phyloP scores from a whole-genome alignment of 805 yeast species.

The Candida multigemmis region DNA sequence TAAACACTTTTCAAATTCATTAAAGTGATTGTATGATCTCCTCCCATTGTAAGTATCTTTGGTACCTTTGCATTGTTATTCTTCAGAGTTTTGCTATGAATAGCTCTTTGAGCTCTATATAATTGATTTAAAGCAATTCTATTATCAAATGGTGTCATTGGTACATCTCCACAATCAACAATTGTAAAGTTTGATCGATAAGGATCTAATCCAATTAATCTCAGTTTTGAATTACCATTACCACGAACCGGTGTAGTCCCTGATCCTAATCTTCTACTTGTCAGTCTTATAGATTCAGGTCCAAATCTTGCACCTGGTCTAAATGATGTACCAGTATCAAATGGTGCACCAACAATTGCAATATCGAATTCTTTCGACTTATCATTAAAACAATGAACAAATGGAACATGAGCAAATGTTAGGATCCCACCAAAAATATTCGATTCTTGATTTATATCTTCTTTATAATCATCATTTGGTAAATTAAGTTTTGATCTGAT shows the following conservation, averaged over 20 bases:
- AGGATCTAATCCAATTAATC: slow-evolving; percentile 39
- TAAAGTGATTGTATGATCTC: slow-evolving; percentile 51
- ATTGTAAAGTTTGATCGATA: slow-evolving; percentile 38
- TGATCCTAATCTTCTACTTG: slow-evolving; percentile 36
- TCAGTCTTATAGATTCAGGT: slow-evolving; percentile 42
- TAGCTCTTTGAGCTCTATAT: slow-evolving; percentile 44
- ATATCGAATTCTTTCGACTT: slow-evolving; percentile 24
- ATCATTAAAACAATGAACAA: slow-evolving; percentile 34
- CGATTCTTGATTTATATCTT: slow-evolving; percentile 12
- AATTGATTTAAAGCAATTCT: slow-evolving; percentile 54
- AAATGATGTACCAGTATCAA: slow-evolving; percentile 48
- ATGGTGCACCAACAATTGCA: slow-evolving; percentile 53
- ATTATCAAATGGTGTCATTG: slow-evolving; percentile 63
- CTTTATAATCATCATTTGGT: slow-evolving; percentile 27
- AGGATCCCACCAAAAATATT: slow-evolving; percentile 41
- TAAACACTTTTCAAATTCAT: slow-evolving; percentile 43
- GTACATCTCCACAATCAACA: slow-evolving; percentile 63
- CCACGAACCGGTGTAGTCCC: slow-evolving; percentile 17
- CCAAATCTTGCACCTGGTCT: slow-evolving; percentile 55
- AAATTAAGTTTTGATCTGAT: slow-evolving; percentile 13
- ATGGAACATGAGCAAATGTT: slow-evolving; percentile 43
- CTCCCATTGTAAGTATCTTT: slow-evolving; percentile 46
- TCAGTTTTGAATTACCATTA: slow-evolving; percentile 25
- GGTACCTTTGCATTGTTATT: slow-evolving; percentile 4
- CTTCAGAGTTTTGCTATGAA: slow-evolving; percentile 13